Conservation (phyloP, 495 filamentous ascomycete genomes). For the Aeminium ludgeri region DNA sequence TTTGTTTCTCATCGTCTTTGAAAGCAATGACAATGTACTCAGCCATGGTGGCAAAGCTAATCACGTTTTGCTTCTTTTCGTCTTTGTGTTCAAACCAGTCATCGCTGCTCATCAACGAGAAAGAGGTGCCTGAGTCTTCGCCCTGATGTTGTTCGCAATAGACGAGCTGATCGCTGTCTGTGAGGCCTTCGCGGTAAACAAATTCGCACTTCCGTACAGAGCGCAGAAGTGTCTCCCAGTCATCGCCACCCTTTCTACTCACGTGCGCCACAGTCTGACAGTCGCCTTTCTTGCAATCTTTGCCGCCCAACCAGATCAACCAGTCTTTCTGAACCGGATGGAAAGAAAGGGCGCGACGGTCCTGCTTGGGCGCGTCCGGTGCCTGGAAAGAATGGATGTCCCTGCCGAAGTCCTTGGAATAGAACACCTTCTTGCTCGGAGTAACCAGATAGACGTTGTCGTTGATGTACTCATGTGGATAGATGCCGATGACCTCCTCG, state of each 20-base stretch:
- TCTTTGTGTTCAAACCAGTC: conserved; percentile 51
- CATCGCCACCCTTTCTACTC: conserved; percentile 54
- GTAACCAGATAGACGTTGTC: conserved; percentile 80
- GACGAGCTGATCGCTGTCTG: conserved; percentile 47
- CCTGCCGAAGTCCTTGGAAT: conserved; percentile 57
- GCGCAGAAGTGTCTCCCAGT: conserved; percentile 51
- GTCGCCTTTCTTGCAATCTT: conserved; percentile 32
- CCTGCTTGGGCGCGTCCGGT: conserved; percentile 31
- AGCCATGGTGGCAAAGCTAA: conserved; percentile 77
- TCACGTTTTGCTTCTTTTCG: conserved; percentile 48
- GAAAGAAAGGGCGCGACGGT: conserved; percentile 45
- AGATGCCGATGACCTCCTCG: conserved; percentile 43
- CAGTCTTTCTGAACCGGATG: conserved; percentile 69
- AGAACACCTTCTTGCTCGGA: conserved; percentile 45
- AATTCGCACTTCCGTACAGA: conserved; percentile 70
- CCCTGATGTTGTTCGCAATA: conserved; percentile 62
- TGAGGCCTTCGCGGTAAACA: conserved; percentile 42
- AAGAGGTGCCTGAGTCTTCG: conserved; percentile 40
- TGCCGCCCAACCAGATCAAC: conserved; percentile 74
- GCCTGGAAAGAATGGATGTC: conserved; percentile 52
- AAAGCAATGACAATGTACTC: conserved; percentile 89
- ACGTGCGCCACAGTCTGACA: conserved; percentile 59
- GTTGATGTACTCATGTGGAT: conserved; percentile 59
- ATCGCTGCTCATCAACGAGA: conserved; percentile 53
- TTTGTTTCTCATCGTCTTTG: conserved; percentile 45